Percentiles rank a stretch among this genome's conserved stretches.
Conservation (phyloP, 306 rosid genomes). For the Pyrus pyrifolia region DNA sequence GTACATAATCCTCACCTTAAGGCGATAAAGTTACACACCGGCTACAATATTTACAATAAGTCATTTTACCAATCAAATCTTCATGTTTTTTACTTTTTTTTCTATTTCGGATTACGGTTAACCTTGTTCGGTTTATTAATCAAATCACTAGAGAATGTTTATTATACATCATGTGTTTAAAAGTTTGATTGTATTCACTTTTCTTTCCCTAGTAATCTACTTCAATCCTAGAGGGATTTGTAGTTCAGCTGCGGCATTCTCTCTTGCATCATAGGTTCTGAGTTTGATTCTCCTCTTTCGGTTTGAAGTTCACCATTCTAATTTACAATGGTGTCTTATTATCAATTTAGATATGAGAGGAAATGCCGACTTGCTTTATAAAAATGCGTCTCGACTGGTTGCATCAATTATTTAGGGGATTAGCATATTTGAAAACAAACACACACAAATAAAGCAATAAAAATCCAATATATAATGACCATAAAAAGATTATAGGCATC, state of each 20-base stretch:
- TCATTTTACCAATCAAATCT: neutral
- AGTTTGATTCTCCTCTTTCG: too few species aligned
- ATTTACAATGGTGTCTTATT: neutral
- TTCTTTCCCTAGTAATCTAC: neutral
- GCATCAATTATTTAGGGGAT: neutral
- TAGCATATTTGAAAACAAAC: neutral
- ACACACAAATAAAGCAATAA: neutral
- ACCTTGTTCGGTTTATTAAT: neutral
- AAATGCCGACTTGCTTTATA: neutral
- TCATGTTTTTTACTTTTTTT: neutral
- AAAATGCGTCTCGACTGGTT: neutral
- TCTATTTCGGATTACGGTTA: neutral
- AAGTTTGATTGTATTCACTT: neutral
- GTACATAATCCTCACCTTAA: conserved; percentile 70
- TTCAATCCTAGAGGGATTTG: too few species aligned
- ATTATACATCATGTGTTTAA: neutral
- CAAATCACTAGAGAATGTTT: neutral
- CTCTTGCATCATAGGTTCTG: too few species aligned
- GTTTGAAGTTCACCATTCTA: neutral
- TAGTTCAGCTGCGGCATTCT: too few species aligned
- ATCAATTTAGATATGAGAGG: neutral
- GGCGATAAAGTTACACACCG: conserved; percentile 43
- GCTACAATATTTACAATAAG: conserved; percentile 25
- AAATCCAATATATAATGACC: neutral
- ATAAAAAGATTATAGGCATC: neutral